Base-by-base conservation (phyloP, 768 basidiomycete species). In the Vararia minispora region DNA sequence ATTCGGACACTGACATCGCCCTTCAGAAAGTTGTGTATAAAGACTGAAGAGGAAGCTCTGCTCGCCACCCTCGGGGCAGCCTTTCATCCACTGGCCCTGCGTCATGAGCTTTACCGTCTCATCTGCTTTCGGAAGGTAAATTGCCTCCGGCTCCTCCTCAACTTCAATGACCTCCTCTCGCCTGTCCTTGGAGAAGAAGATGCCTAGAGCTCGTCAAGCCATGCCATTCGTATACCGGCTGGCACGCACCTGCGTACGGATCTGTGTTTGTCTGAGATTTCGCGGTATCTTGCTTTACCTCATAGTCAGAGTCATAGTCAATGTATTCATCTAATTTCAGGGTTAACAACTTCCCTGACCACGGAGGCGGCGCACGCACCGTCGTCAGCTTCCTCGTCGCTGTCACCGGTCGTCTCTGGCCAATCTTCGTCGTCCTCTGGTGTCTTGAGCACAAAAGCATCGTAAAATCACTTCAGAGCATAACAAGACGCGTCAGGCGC, bases 11-110 rank as follows among this genome's bases (percentile, higher is more conserved):
- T 59, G 55, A 50, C 79, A 79, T 40, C 62, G 54, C 2, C 74
- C 76, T 36, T 71, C 69, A 48, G 68, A 71, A 36, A 92, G 66
- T 46, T 82, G 71, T 33, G 77, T 72, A 57, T 90, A 92, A 22
- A 90, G 70, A 46, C 77, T 72, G 60, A 95, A 95, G 36, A 95
- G 64, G 60, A 83, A 84, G 42, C 75, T 76, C 53, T 95, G 90
- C 57, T 95, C 90, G 51, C 80, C 78, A 36, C 85, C 87, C 57
- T 94, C 90, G 0, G 91, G 90, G 58, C 91, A 95, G 14, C 91
- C 91, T 55, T 85, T 87, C 91, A 95, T 95, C 89, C 89, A 95
- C 53, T 91, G 79, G 20, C 86, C 87, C 58, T 87, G 84, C 16
- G 79, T 79, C 72, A 94, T 76, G 28, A 91, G 61, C 46, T 73